Percentiles rank a stretch among this genome's conserved stretches.
These are phyloP conservation scores for Sporothrix pseudoabietina DNA, from an alignment of 2,329 filamentous ascomycete genomes.

Conservation along the genomic window DNA sequence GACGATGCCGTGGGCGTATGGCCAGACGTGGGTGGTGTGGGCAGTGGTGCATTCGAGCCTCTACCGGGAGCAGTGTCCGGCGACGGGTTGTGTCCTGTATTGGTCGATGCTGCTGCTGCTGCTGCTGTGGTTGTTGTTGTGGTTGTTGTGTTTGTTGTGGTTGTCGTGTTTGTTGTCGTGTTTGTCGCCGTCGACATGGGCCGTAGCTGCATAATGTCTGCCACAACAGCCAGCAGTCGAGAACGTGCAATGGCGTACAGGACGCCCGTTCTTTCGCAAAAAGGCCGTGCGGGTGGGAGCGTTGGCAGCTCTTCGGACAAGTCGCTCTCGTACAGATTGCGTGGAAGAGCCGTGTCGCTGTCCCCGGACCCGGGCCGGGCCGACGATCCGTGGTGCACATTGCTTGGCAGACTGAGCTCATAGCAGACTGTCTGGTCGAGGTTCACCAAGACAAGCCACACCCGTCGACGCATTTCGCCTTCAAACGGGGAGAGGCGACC, in stretches of 20 bases:
- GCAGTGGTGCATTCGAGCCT: background rate
- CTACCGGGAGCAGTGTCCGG: background rate
- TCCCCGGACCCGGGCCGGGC: conserved; percentile 38
- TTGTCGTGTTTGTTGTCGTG: too few species aligned
- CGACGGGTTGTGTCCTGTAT: background rate
- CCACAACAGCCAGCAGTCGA: conserved; percentile 35
- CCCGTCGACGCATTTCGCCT: conserved; percentile 55
- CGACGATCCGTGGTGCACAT: conserved; percentile 3
- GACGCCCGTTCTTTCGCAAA: conserved; percentile 47
- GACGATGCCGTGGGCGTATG: background rate
- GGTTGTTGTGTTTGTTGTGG: too few species aligned
- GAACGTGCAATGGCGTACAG: conserved; percentile 34
- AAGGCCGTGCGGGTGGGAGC: conserved; percentile 48
- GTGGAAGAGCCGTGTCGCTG: conserved; percentile 50
- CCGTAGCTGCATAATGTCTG: conserved; percentile 31
- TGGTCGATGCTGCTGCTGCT: background rate
- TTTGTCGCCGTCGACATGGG: background rate
- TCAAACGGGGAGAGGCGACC: conserved; percentile 49
- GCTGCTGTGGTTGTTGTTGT: background rate
- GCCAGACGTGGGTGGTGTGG: background rate
- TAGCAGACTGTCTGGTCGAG: conserved; percentile 54
- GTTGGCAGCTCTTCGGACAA: conserved; percentile 52
- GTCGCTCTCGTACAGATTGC: conserved; percentile 54
- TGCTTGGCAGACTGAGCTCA: conserved; percentile 54
- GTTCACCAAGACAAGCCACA: conserved; percentile 51